These are phyloP conservation scores for Hypholoma fasciculare DNA, from an alignment of 768 basidiomycete genomes.

Conservation along the genomic window DNA sequence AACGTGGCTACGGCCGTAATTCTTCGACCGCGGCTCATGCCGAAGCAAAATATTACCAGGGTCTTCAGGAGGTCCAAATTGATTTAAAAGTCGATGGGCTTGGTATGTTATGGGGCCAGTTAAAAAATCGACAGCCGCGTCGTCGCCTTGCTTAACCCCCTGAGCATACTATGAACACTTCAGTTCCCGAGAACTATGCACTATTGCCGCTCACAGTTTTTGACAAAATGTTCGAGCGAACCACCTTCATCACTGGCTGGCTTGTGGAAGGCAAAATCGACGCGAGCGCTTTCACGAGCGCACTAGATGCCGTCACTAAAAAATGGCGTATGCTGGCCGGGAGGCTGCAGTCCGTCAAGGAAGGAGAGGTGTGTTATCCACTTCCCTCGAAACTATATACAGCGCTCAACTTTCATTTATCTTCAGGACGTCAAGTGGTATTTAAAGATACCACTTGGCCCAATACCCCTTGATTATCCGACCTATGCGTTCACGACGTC, in stretches of 20 bases:
- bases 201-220: slow-evolving; percentile 36
- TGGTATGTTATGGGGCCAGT: not conserved
- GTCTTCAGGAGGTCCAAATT: no score
- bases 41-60: no score
- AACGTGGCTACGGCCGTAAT: no score
- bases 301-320: slow-evolving; percentile 29
- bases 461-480: slow-evolving; percentile 30
- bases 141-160: not conserved
- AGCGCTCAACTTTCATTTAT: not conserved
- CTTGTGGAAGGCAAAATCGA: slow-evolving; percentile 40
- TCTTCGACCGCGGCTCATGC: no score
- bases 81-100: not conserved
- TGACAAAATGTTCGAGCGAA: slow-evolving; percentile 30
- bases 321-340: slow-evolving; percentile 31
- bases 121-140: not conserved
- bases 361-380: slow-evolving; percentile 13
- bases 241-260: slow-evolving; percentile 43
- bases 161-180: not conserved
- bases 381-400: not conserved
- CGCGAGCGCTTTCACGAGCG: slow-evolving; percentile 26
- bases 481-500: slow-evolving; percentile 37
- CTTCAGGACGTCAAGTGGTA: slow-evolving; percentile 32
- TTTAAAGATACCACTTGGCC: slow-evolving; percentile 35
- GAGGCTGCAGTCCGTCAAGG: slow-evolving; percentile 21
- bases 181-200: slow-evolving; percentile 12